Conservation (phyloP, 345 rosid species). For the Fremontodendron californicum region DNA sequence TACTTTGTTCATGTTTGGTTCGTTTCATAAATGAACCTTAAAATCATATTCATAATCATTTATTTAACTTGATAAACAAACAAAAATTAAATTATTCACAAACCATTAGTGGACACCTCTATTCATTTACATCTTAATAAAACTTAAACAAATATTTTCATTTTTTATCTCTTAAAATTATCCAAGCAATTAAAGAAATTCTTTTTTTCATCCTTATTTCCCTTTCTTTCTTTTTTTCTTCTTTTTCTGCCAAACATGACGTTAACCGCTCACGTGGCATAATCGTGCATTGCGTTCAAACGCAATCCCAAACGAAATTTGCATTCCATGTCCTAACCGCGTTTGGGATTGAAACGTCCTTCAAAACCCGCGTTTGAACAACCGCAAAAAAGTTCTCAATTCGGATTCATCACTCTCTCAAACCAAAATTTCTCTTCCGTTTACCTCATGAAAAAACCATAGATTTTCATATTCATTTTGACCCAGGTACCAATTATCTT, state of each 20-base stretch:
- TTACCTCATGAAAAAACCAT: not conserved
- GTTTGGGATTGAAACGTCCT: not conserved
- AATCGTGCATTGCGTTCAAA: not conserved
- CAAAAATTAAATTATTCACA: too few relatives aligned
- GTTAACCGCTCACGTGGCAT: conserved; percentile 6
- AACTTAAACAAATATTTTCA: too few relatives aligned
- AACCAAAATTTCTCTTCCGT: not conserved
- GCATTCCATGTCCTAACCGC: not conserved
- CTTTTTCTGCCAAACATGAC: not conserved
- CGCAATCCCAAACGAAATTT: not conserved
- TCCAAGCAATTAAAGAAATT: too few relatives aligned
- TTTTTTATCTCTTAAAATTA: too few relatives aligned
- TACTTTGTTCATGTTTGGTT: too few relatives aligned
- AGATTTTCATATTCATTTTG: not conserved
- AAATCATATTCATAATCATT: too few relatives aligned
- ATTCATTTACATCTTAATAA: too few relatives aligned
- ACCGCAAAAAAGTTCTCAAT: not conserved
- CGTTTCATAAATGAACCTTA: too few relatives aligned
- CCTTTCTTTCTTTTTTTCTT: not conserved
- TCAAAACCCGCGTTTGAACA: conserved; percentile 1
- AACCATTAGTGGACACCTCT: too few relatives aligned
- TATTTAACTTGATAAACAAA: too few relatives aligned
- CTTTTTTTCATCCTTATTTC: too few relatives aligned
- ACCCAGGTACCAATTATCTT: not conserved
- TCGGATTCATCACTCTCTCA: not conserved